These are phyloP conservation scores for Eurotiales sp. DNA, from an alignment of 2,329 filamentous ascomycete species.

Conservation along the genomic window DNA sequence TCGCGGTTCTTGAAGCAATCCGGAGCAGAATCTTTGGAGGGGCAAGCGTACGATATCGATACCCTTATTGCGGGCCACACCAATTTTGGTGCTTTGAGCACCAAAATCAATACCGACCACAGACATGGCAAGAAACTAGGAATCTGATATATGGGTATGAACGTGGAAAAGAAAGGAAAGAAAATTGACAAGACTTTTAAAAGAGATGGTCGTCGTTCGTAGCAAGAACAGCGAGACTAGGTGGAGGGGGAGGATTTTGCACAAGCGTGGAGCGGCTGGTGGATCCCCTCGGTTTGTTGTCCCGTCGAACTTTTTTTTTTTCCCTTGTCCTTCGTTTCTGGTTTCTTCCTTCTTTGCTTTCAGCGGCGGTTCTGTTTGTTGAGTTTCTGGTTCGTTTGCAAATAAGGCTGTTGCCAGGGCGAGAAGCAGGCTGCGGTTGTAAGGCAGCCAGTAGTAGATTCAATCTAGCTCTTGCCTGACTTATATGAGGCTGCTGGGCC, in stretches of 20 bases:
- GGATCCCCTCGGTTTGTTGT: constrained; percentile 23
- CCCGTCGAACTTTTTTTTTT: constrained; percentile 10
- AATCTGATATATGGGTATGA: constrained; percentile 18
- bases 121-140: constrained; percentile 43
- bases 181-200: constrained; percentile 3
- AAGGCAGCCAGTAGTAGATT: neutral
- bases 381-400: too few species aligned
- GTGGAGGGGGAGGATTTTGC: constrained; percentile 36
- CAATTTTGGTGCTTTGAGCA: constrained; percentile 93
- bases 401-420: too few species aligned
- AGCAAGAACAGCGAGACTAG: too few species aligned
- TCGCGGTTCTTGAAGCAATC: neutral
- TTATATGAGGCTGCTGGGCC: constrained; percentile 4
- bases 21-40: constrained; percentile 16
- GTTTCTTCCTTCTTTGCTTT: constrained; percentile 10
- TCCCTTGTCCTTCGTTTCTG: constrained; percentile 15
- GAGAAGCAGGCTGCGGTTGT: neutral
- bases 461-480: constrained; percentile 9
- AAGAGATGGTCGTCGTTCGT: neutral
- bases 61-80: constrained; percentile 95
- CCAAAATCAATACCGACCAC: constrained; percentile 87
- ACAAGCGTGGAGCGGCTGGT: constrained; percentile 31
- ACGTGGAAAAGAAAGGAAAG: constrained; percentile 1
- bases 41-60: constrained; percentile 77
- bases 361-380: too few species aligned